Base-by-base conservation (phyloP, 2,329 filamentous ascomycete genomes). In the Claviceps monticola region DNA sequence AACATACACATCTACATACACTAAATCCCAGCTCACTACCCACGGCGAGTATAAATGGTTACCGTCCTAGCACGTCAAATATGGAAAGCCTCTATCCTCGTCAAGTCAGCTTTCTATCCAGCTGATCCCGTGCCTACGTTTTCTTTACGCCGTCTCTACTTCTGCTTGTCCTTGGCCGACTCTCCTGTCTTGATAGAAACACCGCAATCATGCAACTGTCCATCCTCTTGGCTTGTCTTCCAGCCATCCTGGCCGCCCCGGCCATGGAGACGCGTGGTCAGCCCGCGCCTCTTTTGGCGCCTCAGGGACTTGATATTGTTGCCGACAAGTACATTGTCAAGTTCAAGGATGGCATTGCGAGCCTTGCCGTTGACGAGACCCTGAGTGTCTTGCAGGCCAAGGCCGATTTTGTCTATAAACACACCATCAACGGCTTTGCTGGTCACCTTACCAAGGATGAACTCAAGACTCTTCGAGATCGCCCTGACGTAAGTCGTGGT, bases 281-380 rank as follows among this genome's bases (percentile, higher is more conserved):
- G 45, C 61, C 58, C 8, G 62, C 62, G 36, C 62, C 63, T 45
- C 55, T 65, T 21, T 44, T 61, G 47, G 51, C 48, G 17, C 58
- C 60, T 14, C 48, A 46, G 2, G 54, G 53, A 21, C 49, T 45
- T 34, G 46, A 50, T 21, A 46, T 61, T 49, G 57, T 64, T 29
- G 48, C 59, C 17, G 57, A 58, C 56, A 60, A 61, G 53, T 65
- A 64, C 54, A 64, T 65, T 53, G 60, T 65, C 55, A 63, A 62
- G 52, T 61, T 63, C 54, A 59, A 59, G 50, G 55, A 57, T 26
- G 55, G 52, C 34, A 54, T 57, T 42, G 45, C 51, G 14, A 38
- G 53, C 3, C 52, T 55, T 45, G 48, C 52, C 2, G 42, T 56
- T 41, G 57, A 57, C 4, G 52, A 46, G 14, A 49, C 52, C 37